Conservation (phyloP, 2,329 filamentous ascomycete genomes). For the Neopestalotiopsis rosae region DNA sequence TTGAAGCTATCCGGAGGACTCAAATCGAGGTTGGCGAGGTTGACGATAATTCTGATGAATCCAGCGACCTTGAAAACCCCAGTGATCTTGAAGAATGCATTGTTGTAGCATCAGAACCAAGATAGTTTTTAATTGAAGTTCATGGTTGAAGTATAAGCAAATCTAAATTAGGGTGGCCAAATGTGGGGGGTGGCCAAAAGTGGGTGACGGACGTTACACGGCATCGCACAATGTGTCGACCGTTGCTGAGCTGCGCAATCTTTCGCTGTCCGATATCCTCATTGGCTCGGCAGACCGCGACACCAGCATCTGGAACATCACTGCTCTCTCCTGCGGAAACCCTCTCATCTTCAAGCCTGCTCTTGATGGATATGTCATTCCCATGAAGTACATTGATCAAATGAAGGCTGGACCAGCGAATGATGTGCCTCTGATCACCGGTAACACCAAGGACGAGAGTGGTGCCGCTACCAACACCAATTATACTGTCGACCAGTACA, state of each 20-base stretch:
- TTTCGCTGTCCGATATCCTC: slow-evolving; percentile 23
- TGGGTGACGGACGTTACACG: too few species aligned
- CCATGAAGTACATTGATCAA: slow-evolving; percentile 27
- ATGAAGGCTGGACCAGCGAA: slow-evolving; percentile 19
- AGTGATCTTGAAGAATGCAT: too few species aligned
- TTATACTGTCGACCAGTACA: slow-evolving; percentile 24
- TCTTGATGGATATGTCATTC: slow-evolving; percentile 35
- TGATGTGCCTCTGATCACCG: slow-evolving; percentile 36
- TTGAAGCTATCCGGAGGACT: too few species aligned
- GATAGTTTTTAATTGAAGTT: too few species aligned
- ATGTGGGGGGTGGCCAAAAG: too few species aligned
- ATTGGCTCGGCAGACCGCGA: slow-evolving; percentile 22
- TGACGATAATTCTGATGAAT: too few species aligned
- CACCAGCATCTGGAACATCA: slow-evolving; percentile 29
- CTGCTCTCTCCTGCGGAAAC: slow-evolving; percentile 23
- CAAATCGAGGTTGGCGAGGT: too few species aligned
- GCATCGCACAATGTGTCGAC: slow-evolving; percentile 25
- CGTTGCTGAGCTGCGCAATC: slow-evolving; percentile 26
- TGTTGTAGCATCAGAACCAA: too few species aligned
- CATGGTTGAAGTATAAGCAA: too few species aligned
- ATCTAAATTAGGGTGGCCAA: too few species aligned
- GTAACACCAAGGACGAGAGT: slow-evolving; percentile 35
- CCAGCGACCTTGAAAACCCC: too few species aligned
- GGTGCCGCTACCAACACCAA: slow-evolving; percentile 21
- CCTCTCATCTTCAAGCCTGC: slow-evolving; percentile 33